Evolutionary conservation across 2,329 filamentous ascomycete species (phyloP), one percentile per base, ranked within the genome.

Genomic region (Penicillium sp.): DNA sequence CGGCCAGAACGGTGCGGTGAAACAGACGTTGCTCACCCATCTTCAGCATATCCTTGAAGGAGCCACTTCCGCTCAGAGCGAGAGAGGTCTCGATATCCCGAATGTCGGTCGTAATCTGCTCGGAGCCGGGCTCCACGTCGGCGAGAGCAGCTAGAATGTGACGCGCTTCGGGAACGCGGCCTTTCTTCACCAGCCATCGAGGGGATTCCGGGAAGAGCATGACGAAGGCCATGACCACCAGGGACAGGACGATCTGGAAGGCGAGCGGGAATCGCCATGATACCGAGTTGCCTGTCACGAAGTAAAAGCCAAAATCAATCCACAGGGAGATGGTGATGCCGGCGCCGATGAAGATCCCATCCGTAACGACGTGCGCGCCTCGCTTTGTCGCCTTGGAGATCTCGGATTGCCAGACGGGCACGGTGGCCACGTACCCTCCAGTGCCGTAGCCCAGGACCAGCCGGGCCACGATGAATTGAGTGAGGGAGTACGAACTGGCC

Each of bases 321-420:
- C 72, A 75, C 4, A 71, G 63, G 33, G 72, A 66, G n/a, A 16
- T 17, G 10, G 33, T 41, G 26, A 41, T 7, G 31, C 46, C 39
- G 20, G 33, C 28, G 16, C 39, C 39, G 6, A 41, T 28, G 13
- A 41, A 41, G 13, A 36, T 41, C 4, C 39, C 39, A 41, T 74
- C 72, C 2, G 75, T 72, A 14, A 74, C 74, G 27, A 79, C 72
- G 16, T 76, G 51, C 0, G 68, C 60, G 20, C 76, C 76, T 20
- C 75, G 68, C 30, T 71, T 70, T 17, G 65, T 59, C 1, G 71
- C 60, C 8, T 43, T 53, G 0, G 60, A 62, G 7, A 59, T 58
- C 25, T 64, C 63, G 0, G 61, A 56, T 41, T 64, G 72, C 72
- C 72, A 75, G 3, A 72, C 69, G 0, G 72, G 72, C 0, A 73